Evolutionary conservation across 1,284 basidiomycete species (phyloP).

Genomic region (Schizophyllum amplum): DNA sequence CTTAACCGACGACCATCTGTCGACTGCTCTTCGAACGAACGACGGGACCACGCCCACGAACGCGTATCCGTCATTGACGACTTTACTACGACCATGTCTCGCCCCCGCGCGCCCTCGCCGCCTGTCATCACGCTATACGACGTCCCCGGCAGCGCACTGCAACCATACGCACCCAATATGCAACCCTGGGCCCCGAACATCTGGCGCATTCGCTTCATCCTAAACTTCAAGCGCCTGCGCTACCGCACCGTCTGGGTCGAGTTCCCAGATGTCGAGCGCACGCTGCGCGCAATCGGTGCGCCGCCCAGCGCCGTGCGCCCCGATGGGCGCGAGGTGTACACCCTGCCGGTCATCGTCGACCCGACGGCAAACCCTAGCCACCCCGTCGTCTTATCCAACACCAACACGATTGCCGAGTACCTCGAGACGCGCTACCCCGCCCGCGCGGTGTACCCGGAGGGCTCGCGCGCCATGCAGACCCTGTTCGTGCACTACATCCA

Average conservation of each 20-base stretch:
- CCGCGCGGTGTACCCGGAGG: conserved; percentile 59
- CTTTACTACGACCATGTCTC: background rate
- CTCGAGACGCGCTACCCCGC: conserved; percentile 62
- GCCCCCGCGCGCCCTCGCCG: background rate
- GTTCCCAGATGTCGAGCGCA: conserved; percentile 56
- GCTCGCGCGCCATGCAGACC: conserved; percentile 54
- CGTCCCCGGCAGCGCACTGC: conserved; percentile 46
- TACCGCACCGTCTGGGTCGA: conserved; percentile 65
- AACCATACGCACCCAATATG: no score
- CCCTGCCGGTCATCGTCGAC: conserved; percentile 57
- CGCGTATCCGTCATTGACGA: background rate
- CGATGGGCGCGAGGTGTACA: conserved; percentile 55
- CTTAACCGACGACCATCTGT: no score
- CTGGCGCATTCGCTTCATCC: conserved; percentile 48
- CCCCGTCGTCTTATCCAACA: conserved; percentile 46
- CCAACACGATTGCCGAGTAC: conserved; percentile 59
- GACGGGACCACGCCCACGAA: background rate
- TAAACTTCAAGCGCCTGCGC: conserved; percentile 63
- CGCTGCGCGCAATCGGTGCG: conserved; percentile 48
- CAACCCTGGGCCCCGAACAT: conserved; percentile 68
- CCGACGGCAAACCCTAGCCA: conserved; percentile 12
- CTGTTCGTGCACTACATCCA: conserved; percentile 65
- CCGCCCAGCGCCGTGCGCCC: conserved; percentile 41
- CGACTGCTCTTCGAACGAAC: no score
- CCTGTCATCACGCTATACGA: conserved; percentile 61